Evolutionary conservation across 78 protist species (phyloP).

Genomic region (Dictyostelium intermedium): DNA sequence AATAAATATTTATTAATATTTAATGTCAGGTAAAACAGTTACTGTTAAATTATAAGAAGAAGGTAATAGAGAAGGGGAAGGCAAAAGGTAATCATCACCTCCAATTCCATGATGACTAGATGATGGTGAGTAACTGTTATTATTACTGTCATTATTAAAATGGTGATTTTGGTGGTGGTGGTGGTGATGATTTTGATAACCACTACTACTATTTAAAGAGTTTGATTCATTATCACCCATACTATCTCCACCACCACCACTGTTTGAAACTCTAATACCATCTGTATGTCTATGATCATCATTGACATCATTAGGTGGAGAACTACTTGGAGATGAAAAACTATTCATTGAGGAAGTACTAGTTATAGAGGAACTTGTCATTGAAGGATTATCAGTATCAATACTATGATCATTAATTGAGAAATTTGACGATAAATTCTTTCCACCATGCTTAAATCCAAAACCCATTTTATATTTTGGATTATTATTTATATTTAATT

Average conservation of each 20-base stretch:
- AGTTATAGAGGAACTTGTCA: constrained; percentile 1
- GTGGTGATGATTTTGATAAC: not conserved
- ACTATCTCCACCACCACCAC: not conserved
- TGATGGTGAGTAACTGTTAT: not conserved
- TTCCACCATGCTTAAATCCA: constrained; percentile 63
- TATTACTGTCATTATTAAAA: not conserved
- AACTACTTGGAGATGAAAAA: not conserved
- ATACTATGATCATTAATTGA: constrained; percentile 14
- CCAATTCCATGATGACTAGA: not conserved
- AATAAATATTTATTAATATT: not conserved
- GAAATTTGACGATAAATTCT: not conserved
- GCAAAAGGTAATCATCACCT: not conserved
- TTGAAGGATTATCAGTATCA: constrained; percentile 58
- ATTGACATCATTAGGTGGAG: not conserved
- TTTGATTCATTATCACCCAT: not conserved
- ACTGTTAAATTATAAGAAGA: constrained; percentile 31
- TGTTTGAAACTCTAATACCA: not conserved
- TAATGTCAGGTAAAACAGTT: not conserved
- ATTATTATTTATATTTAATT: not conserved
- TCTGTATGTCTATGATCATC: not conserved
- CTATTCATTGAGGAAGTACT: not conserved
- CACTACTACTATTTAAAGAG: not conserved
- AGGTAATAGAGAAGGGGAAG: constrained; percentile 8
- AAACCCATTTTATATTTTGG: constrained; percentile 65
- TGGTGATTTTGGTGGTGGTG: not conserved